A percentile compares a stretch with the other conserved stretches of the same genome.
Evolutionary conservation across 345 rosid species (phyloP).

Genomic region (Brassica rapa): DNA sequence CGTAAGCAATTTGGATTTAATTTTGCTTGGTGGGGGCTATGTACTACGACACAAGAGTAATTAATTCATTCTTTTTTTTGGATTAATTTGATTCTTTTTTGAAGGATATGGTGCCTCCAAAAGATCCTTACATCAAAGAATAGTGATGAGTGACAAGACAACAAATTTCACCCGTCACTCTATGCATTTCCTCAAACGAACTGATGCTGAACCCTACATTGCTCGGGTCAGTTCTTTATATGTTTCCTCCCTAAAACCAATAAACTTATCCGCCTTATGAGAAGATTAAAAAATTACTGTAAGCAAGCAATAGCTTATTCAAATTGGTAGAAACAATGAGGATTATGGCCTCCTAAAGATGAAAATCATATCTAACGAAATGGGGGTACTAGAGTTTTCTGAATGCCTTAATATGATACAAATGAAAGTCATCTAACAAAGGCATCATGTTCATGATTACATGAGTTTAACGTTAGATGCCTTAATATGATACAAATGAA

Average conservation of each 20-base stretch:
- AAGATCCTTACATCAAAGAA: slow-evolving; percentile 86
- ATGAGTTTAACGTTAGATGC: background rate
- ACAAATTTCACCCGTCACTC: slow-evolving; percentile 78
- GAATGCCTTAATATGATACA: slow-evolving; percentile 26
- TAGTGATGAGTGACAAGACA: slow-evolving; percentile 66
- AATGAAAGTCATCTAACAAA: background rate
- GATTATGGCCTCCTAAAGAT: background rate
- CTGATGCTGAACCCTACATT: slow-evolving; percentile 87
- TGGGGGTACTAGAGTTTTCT: background rate
- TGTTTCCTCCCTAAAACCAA: background rate
- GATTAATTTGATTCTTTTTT: slow-evolving; percentile 19
- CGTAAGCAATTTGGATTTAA: slow-evolving; percentile 35
- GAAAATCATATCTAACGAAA: no score
- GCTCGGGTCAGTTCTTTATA: slow-evolving; percentile 58
- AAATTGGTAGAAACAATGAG: background rate
- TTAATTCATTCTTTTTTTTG: background rate
- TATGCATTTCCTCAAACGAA: slow-evolving; percentile 90
- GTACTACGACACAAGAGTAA: background rate
- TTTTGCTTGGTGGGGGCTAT: background rate
- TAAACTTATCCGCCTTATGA: background rate
- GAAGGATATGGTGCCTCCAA: slow-evolving; percentile 97
- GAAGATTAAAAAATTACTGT: background rate
- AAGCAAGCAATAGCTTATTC: background rate
- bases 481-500: slow-evolving; percentile 23
- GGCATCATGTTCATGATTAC: no score